Evolutionary conservation across 2,329 filamentous ascomycete genomes (phyloP).

Genomic region (Hypoxylon sp.): DNA sequence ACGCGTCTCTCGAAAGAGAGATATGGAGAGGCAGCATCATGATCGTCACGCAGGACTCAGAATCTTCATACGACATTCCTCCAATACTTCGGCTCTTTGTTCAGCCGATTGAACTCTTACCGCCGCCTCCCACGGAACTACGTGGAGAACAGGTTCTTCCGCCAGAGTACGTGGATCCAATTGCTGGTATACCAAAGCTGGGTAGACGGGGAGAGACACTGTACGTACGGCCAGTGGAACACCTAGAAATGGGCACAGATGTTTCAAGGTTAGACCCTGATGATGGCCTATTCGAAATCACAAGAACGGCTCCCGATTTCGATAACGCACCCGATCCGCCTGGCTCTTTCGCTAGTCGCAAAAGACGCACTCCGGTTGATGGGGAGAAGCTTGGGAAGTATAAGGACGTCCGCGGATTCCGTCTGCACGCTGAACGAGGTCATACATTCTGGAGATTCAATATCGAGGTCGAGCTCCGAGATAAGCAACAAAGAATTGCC

Average conservation of each 20-base stretch:
- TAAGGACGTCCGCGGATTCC: conserved; percentile 84
- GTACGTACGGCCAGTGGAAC: conserved; percentile 90
- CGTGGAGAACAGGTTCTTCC: conserved; percentile 75
- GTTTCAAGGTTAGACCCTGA: conserved; percentile 85
- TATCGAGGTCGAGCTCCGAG: conserved; percentile 87
- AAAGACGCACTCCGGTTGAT: conserved; percentile 71
- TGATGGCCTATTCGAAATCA: conserved; percentile 83
- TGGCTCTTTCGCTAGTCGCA: conserved; percentile 68
- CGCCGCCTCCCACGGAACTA: conserved; percentile 80
- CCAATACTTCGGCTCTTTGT: conserved; percentile 88
- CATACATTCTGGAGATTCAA: conserved; percentile 98
- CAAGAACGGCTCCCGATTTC: conserved; percentile 67
- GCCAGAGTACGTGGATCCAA: conserved; percentile 88
- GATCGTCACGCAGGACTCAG: conserved; percentile 91
- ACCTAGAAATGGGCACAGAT: conserved; percentile 83
- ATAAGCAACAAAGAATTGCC: conserved; percentile 85
- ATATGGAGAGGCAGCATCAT: conserved; percentile 95
- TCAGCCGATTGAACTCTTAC: conserved; percentile 85
- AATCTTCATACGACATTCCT: conserved; percentile 84
- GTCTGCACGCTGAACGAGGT: conserved; percentile 87
- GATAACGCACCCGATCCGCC: conserved; percentile 64
- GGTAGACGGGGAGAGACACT: conserved; percentile 87
- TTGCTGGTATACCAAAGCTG: conserved; percentile 88
- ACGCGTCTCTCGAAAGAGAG: conserved; percentile 70
- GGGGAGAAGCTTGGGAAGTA: conserved; percentile 87